Evolutionary conservation across 2,329 filamentous ascomycete species (phyloP), one percentile per base, ranked within the genome.

Genomic region (Thermochaetoides dissita): DNA sequence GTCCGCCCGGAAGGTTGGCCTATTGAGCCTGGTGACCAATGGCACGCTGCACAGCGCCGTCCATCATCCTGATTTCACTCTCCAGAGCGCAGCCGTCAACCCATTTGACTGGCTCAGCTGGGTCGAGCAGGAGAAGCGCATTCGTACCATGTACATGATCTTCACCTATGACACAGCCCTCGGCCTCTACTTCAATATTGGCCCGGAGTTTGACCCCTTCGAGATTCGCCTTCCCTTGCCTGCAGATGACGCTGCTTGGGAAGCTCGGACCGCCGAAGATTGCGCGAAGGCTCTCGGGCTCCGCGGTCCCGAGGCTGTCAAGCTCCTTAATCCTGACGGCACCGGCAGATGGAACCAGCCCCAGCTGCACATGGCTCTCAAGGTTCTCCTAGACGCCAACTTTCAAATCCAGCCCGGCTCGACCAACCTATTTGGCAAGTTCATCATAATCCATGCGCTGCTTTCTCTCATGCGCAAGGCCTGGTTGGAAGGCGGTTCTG

Each of bases 381-480:
- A 70, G 40, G 69, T 75, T 1, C 62, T 86, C 35, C 65, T 83
- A 42, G 69, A 80, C 47, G 62, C 64, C 6, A 70, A 66, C 8
- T 69, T 72, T 48, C 67, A 73, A 38, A 74, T 84, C 41, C 72
- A 76, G 44, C 72, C 74, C 3, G 72, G 76, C 36, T 72, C 72
- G 17, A 85, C 81, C 1, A 86, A 85, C 51, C 63, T 81, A 2
- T 82, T 79, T 53, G 79, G 77, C 32, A 86, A 86, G 54, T 85
- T 85, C 52, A 72, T 86, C 42, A 59, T 86, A 37, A 74, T 86
- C 7, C 81, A 86, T 53, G 75, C 73, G 9, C 63, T 87, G 40
- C 68, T 83, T 42, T 67, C 74, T 6, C 68, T 82, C 49, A 72
- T 85, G 48, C 59, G 61, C 41, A 59, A 60, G 31, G 63, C 61